Evolutionary conservation across 2,329 filamentous ascomycete species (phyloP).

Genomic region (Aspergillus jensenii): DNA sequence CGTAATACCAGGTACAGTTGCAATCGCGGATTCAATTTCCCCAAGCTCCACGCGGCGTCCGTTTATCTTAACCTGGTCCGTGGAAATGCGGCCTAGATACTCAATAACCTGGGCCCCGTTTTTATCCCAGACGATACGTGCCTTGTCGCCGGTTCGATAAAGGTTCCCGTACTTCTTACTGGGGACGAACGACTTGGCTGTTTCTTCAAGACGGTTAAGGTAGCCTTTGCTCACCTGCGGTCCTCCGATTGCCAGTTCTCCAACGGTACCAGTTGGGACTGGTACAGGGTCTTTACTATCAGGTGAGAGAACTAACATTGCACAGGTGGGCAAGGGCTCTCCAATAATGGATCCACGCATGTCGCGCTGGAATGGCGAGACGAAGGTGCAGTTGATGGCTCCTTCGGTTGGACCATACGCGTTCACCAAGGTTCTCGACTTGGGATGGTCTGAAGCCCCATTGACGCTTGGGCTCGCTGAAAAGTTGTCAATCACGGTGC

Average conservation of each 20-base stretch:
- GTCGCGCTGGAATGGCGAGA: slow-evolving; percentile 20
- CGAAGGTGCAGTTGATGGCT: slow-evolving; percentile 29
- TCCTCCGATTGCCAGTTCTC: slow-evolving; percentile 46
- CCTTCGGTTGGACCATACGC: slow-evolving; percentile 37
- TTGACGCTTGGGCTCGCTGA: slow-evolving; percentile 4
- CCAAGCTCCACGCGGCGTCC: slow-evolving; percentile 80
- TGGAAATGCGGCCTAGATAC: slow-evolving; percentile 75
- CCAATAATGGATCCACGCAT: slow-evolving; percentile 39
- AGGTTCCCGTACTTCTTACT: slow-evolving; percentile 48
- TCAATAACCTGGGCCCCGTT: slow-evolving; percentile 56
- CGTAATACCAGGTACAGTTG: slow-evolving; percentile 18
- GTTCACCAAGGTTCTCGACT: slow-evolving; percentile 27
- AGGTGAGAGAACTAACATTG: slow-evolving; percentile 30
- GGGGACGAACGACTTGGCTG: slow-evolving; percentile 25
- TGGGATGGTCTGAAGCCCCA: background rate
- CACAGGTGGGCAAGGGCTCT: slow-evolving; percentile 35
- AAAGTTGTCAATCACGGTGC: slow-evolving; percentile 35
- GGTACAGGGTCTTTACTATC: slow-evolving; percentile 28
- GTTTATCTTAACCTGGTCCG: slow-evolving; percentile 80
- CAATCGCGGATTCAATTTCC: slow-evolving; percentile 60
- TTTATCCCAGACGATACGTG: slow-evolving; percentile 64
- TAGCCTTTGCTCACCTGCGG: slow-evolving; percentile 33
- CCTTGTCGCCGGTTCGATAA: slow-evolving; percentile 37
- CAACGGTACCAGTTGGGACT: slow-evolving; percentile 42
- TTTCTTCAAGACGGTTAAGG: slow-evolving; percentile 25